Evolutionary conservation across 805 yeast species (phyloP).

Genomic region (Teunomyces aglyptinius): DNA sequence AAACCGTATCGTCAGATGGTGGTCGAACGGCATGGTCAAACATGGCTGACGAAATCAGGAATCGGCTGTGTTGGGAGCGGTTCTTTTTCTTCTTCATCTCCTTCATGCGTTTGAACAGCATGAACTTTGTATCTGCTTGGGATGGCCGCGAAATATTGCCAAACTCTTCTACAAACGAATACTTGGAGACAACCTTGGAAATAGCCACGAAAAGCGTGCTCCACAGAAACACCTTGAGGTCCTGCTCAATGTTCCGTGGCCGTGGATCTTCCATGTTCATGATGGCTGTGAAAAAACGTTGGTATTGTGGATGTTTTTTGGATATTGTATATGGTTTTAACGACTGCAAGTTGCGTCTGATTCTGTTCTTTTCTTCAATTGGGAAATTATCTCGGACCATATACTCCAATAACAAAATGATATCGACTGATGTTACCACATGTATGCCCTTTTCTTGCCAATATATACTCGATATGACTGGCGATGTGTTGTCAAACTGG

Average conservation of each 20-base stretch:
- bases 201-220: slow-evolving; percentile 50
- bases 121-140: not conserved
- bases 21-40: not conserved
- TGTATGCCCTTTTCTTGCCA: slow-evolving; percentile 49
- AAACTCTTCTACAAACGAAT: slow-evolving; percentile 27
- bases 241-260: slow-evolving; percentile 70
- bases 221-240: slow-evolving; percentile 68
- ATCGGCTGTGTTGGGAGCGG: not conserved
- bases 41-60: not conserved
- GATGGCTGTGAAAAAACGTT: slow-evolving; percentile 36
- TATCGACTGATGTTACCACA: slow-evolving; percentile 65
- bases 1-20: not conserved
- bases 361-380: slow-evolving; percentile 69
- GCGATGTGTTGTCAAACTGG: slow-evolving; percentile 37
- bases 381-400: slow-evolving; percentile 54
- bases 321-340: slow-evolving; percentile 60
- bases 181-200: slow-evolving; percentile 57
- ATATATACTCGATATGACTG: slow-evolving; percentile 57
- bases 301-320: slow-evolving; percentile 33
- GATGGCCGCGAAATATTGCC: slow-evolving; percentile 1
- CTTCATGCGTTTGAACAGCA: slow-evolving; percentile 3
- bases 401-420: slow-evolving; percentile 54
- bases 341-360: slow-evolving; percentile 63
- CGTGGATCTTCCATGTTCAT: slow-evolving; percentile 64
- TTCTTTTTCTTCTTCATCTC: not conserved